Evolutionary conservation across 352 stramenopile genomes (phyloP).

Genomic region (Phytophthora meadii): DNA sequence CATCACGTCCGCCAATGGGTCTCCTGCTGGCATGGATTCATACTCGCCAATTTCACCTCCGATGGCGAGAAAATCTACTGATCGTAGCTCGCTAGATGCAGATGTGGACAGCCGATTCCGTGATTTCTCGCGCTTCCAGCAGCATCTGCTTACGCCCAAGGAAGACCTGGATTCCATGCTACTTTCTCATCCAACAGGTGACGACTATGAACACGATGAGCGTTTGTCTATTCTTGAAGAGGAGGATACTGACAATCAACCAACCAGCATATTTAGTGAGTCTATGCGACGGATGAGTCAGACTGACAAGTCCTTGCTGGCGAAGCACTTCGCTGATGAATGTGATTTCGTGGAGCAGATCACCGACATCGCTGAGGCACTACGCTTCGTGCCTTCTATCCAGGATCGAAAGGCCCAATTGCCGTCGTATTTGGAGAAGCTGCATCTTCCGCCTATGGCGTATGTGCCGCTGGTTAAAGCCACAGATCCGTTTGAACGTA

Average conservation of each 20-base stretch:
- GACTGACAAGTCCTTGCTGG: conserved; percentile 81
- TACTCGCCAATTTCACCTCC: conserved; percentile 51
- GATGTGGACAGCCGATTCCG: conserved; percentile 78
- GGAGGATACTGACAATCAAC: conserved; percentile 75
- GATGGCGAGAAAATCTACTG: conserved; percentile 24
- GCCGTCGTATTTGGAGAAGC: conserved; percentile 80
- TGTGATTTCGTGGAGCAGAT: conserved; percentile 91
- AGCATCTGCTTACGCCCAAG: conserved; percentile 85
- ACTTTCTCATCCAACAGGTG: conserved; percentile 38
- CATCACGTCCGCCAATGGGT: conserved; percentile 26
- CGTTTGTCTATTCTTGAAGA: conserved; percentile 59
- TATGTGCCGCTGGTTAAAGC: conserved; percentile 90
- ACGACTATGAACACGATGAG: conserved; percentile 56
- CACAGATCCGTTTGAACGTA: conserved; percentile 89
- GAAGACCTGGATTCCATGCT: conserved; percentile 63
- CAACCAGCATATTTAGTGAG: conserved; percentile 77
- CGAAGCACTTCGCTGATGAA: conserved; percentile 87
- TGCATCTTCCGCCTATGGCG: conserved; percentile 87
- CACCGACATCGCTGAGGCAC: conserved; percentile 83
- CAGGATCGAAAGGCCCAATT: conserved; percentile 83
- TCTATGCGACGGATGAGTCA: conserved; percentile 79
- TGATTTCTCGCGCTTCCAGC: conserved; percentile 88
- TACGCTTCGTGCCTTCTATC: conserved; percentile 86
- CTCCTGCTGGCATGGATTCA: conserved; percentile 33
- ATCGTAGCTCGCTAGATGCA: conserved; percentile 34